phyloP scores from a whole-genome alignment of 208 protist genomes.

The Trypanosoma platydactyli region DNA sequence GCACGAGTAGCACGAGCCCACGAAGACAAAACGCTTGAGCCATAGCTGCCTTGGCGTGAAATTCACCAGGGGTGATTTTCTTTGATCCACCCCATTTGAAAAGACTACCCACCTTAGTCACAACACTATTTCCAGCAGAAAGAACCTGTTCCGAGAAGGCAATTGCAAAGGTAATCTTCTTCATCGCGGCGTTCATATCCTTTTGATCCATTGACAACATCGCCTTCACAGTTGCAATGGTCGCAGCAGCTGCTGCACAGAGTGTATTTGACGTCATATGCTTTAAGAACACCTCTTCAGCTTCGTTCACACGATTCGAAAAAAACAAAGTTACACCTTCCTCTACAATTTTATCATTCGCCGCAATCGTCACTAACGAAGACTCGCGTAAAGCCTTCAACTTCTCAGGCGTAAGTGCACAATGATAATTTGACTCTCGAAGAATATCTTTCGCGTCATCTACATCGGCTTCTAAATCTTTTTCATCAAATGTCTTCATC shows the following conservation, averaged over 20 bases:
- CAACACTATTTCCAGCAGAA: conserved; percentile 16
- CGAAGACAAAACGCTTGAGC: conserved; percentile 49
- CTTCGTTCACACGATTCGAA: conserved; percentile 49
- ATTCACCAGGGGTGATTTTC: conserved; percentile 42
- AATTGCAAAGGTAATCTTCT: conserved; percentile 32
- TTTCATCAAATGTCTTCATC: neutral
- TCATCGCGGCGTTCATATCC: conserved; percentile 40
- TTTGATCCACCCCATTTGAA: conserved; percentile 29
- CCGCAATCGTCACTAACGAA: conserved; percentile 36
- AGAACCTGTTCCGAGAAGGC: conserved; percentile 43
- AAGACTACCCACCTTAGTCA: conserved; percentile 28
- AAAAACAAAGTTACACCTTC: conserved; percentile 53
- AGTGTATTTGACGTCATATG: conserved; percentile 38
- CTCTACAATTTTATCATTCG: conserved; percentile 33
- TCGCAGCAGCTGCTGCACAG: conserved; percentile 31
- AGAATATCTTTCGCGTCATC: neutral
- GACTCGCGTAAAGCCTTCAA: conserved; percentile 32
- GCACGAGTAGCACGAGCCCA: conserved; percentile 43
- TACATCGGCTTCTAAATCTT: neutral
- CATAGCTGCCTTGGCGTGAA: conserved; percentile 53
- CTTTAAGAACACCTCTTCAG: conserved; percentile 39
- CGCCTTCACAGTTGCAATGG: conserved; percentile 47
- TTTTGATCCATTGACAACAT: conserved; percentile 55
- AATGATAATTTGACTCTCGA: neutral
- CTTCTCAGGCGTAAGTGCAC: conserved; percentile 26